Conservation (phyloP, 805 yeast genomes). For the Saturnispora besseyi region DNA sequence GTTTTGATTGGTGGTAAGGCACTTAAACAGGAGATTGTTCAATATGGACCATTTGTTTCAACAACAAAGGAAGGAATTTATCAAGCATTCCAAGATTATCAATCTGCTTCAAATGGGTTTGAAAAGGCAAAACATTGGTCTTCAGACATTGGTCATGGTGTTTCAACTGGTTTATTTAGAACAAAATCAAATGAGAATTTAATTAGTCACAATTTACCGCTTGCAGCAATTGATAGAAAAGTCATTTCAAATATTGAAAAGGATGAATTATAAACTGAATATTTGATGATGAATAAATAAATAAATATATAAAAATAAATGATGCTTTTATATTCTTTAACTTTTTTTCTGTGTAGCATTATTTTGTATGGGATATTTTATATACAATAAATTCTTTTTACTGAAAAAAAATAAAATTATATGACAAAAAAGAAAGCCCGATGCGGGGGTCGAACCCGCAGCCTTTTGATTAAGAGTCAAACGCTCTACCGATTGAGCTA, state of each 20-base stretch:
- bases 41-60: slow-evolving; percentile 89
- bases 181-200: slow-evolving; percentile 17
- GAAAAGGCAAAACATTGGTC: slow-evolving; percentile 57
- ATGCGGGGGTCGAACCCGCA: slow-evolving; percentile 18
- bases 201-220: slow-evolving; percentile 3
- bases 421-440: slow-evolving; percentile 10
- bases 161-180: slow-evolving; percentile 21
- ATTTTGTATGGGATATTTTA: not conserved
- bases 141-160: slow-evolving; percentile 32
- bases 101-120: slow-evolving; percentile 58
- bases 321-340: not conserved
- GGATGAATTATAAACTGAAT: slow-evolving; percentile 18
- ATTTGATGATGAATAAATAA: not conserved
- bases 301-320: too few relatives aligned
- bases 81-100: slow-evolving; percentile 66
- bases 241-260: not conserved
- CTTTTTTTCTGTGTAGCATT: not conserved
- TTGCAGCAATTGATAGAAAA: slow-evolving; percentile 10
- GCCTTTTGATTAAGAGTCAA: slow-evolving; percentile 17
- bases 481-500: slow-evolving; percentile 18
- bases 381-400: not conserved
- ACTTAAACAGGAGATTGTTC: slow-evolving; percentile 67
- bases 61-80: slow-evolving; percentile 55
- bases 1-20: slow-evolving; percentile 70
- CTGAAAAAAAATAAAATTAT: not conserved